Base-by-base conservation (phyloP, 2,329 filamentous ascomycete genomes). In the Trichoderma atroviride region DNA sequence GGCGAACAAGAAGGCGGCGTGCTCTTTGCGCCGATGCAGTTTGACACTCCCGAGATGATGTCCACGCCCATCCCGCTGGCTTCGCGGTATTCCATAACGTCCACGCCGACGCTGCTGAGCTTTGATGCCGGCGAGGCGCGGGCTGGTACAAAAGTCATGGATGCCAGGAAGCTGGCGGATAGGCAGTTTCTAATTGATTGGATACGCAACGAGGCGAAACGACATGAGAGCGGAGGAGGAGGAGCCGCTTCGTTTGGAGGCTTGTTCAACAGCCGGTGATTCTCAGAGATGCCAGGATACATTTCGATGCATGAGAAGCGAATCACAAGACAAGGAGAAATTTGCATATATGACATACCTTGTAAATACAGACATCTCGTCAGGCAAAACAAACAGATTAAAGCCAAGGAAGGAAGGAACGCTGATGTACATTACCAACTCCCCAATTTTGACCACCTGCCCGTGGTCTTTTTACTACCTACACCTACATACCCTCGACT, bases 11-110 rank as follows among this genome's bases (percentile, higher is more conserved):
- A 87, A 75, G 87, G 86, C 72, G 87, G 86, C 31, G 84, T 89
- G 6, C 81, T 79, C n/a, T 85, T 83, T 70, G 84, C 82, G 70
- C 80, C 82, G 33, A 81, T 89, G 70, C 85, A 89, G 75, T 87
- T 84, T 70, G 88, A 89, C 74, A 81, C 84, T 5, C 84, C 85
- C 1, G 88, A 89, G 75, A 81, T 88, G 70, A 86, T 87, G 85
- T 47, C 52, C 27, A 19, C 53, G 22, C 76, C 77, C 1, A 74
- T 74, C 27, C 72, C 47, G 75, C 75, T 88, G 22, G 85, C 84
- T 7, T 79, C 84, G 74, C 82, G 81, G 7, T 89, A 88, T 76
- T 86, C 87, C 85, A 86, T 89, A 73, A 87, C 81, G 31, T 82
- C 82, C 19, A 81, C 89, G 71, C 87, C 87, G 29, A 89, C 86